Evolutionary conservation across 2,329 filamentous ascomycete genomes (phyloP), one percentile per base, ranked within the genome.

Genomic region (Emergomyces orientalis): DNA sequence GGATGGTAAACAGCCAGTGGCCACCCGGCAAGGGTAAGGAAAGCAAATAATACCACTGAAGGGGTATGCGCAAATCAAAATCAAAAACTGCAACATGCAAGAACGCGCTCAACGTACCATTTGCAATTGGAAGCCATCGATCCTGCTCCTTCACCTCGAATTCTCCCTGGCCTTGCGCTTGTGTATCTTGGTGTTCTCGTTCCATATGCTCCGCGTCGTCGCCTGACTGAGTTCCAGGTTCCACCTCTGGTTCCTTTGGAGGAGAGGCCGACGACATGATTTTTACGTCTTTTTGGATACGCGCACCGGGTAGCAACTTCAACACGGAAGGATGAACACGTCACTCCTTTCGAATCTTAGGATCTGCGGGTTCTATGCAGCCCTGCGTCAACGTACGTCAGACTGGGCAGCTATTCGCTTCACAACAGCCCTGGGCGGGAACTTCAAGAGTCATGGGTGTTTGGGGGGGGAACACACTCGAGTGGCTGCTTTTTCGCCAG

Each of bases 121-220:
- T 99, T 81, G 94, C 94, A 85, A 99, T 99, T 77, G 94, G 94
- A 77, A 99, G 86, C 94, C 94, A 99, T 84, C 94, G 84, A 80
- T 99, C 94, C 80, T 99, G 94, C 80, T 99, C 94, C 84, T 97
- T 97, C 79, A 97, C 93, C 81, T 97, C 93, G 77, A 97, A 96
- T 81, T 97, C 93, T 79, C 91, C 86, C 79, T 88, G 83, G 77
- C 84, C 88, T 78, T 84, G 84, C 77, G 83, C 82, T 81, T 91
- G 88, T 86, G 84, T 81, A 77, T 91, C 89, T 81, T 77, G 76
- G 64, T 78, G 75, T 64, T 79, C 78, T 71, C 81, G 81, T 74
- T 95, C 91, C 90, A 96, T 95, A 85, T 88, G 88, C 83, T 88
- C 87, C 83, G 94, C 90, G 75, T 84, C 81, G 82, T 95, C 90